These are phyloP conservation scores for Agrocybe pediades DNA, from an alignment of 768 basidiomycete genomes.

Conservation along the genomic window DNA sequence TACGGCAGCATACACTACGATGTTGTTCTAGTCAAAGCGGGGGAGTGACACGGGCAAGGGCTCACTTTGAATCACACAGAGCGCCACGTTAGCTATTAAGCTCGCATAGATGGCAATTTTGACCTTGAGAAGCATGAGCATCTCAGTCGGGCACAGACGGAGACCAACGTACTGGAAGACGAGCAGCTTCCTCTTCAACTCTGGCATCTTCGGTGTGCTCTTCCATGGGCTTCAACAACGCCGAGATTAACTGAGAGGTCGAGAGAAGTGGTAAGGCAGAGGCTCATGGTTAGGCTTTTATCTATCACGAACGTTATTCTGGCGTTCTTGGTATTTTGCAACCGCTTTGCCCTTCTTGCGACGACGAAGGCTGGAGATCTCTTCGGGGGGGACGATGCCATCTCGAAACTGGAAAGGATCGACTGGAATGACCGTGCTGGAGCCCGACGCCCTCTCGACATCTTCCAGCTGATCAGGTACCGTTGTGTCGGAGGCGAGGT, in stretches of 20 bases:
- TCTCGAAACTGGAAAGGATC: constrained; percentile 73
- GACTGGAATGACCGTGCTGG: constrained; percentile 30
- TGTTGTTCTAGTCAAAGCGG: neutral
- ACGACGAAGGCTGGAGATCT: constrained; percentile 64
- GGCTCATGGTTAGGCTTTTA: neutral
- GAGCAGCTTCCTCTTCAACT: constrained; percentile 63
- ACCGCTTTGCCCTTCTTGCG: constrained; percentile 62
- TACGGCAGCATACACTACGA: constrained; percentile 89
- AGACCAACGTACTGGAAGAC: constrained; percentile 61
- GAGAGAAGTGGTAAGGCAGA: constrained; percentile 4
- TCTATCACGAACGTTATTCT: constrained; percentile 58
- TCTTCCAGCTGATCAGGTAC: constrained; percentile 49
- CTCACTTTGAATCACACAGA: constrained; percentile 74
- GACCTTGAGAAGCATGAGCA: constrained; percentile 48
- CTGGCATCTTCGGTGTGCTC: constrained; percentile 84
- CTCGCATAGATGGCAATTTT: constrained; percentile 88
- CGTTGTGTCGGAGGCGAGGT: constrained; percentile 49
- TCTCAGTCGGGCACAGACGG: constrained; percentile 1
- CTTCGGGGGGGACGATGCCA: constrained; percentile 60
- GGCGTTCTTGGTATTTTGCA: constrained; percentile 65
- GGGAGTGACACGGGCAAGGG: neutral
- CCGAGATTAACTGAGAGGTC: constrained; percentile 70
- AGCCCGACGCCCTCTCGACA: constrained; percentile 42
- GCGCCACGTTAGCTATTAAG: constrained; percentile 71
- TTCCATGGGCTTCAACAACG: constrained; percentile 90